phyloP scores from a whole-genome alignment of 441 rosid species.

The Aquilaria agallochum region DNA sequence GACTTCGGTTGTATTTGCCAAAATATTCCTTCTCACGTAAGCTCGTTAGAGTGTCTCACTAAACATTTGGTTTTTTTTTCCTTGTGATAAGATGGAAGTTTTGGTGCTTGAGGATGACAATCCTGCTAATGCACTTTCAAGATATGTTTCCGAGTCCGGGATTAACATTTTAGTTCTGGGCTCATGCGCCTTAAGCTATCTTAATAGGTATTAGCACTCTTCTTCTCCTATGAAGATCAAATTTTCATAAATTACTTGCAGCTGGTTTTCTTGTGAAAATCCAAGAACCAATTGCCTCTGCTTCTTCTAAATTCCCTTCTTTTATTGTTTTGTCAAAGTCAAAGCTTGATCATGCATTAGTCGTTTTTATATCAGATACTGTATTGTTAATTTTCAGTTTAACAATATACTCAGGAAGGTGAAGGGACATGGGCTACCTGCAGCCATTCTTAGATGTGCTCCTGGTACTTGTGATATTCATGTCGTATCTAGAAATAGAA shows the following conservation, averaged over 20 bases:
- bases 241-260: slow-evolving; percentile 19
- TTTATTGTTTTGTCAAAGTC: background rate
- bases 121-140: slow-evolving; percentile 63
- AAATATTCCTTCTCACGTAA: background rate
- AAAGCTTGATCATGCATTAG: no score
- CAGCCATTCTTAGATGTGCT: slow-evolving; percentile 43
- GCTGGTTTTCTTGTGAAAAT: slow-evolving; percentile 12
- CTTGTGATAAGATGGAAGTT: slow-evolving; percentile 51
- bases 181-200: slow-evolving; percentile 45
- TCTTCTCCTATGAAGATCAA: slow-evolving; percentile 13
- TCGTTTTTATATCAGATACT: background rate
- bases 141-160: slow-evolving; percentile 40
- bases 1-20: slow-evolving; percentile 10
- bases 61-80: background rate
- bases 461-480: slow-evolving; percentile 47
- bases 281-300: no score
- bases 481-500: slow-evolving; percentile 43
- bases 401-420: slow-evolving; percentile 35
- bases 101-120: slow-evolving; percentile 61
- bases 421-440: slow-evolving; percentile 54
- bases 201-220: slow-evolving; percentile 39
- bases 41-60: background rate
- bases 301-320: background rate
- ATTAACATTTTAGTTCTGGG: slow-evolving; percentile 67
- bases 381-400: slow-evolving; percentile 9